phyloP scores from a whole-genome alignment of 2,329 filamentous ascomycete genomes.

The Coniochaeta sp. region DNA sequence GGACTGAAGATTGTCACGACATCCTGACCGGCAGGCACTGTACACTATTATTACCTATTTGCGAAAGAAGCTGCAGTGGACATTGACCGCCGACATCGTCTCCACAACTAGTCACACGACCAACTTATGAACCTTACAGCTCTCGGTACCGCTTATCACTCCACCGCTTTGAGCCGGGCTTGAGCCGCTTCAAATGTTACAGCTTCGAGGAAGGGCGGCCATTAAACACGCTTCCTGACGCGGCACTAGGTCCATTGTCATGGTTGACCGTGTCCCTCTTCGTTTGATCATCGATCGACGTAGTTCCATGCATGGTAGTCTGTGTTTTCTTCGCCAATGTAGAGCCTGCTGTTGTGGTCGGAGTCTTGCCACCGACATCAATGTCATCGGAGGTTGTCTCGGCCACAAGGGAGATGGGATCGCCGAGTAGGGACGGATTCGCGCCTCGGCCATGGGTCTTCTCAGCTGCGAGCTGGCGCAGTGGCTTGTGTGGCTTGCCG shows the following conservation, averaged over 20 bases:
- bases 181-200: background rate
- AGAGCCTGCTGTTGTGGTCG: too few species aligned
- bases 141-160: background rate
- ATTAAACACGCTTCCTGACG: background rate
- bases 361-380: background rate
- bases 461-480: slow-evolving; percentile 14
- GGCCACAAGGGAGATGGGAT: slow-evolving; percentile 14
- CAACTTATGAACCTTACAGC: background rate
- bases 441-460: slow-evolving; percentile 12
- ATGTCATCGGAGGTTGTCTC: slow-evolving; percentile 9
- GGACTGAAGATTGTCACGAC: too few species aligned
- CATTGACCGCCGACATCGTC: background rate
- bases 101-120: background rate
- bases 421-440: slow-evolving; percentile 15
- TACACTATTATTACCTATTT: background rate
- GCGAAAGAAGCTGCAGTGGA: background rate
- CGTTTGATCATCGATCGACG: background rate
- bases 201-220: background rate
- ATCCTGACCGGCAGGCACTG: background rate
- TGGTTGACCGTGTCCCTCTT: background rate
- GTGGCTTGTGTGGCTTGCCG: slow-evolving; percentile 8
- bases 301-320: background rate
- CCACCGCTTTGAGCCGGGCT: background rate
- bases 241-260: background rate
- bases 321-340: background rate